Conservation (phyloP, 2,329 filamentous ascomycete species). For the Hypoxylon sp. region DNA sequence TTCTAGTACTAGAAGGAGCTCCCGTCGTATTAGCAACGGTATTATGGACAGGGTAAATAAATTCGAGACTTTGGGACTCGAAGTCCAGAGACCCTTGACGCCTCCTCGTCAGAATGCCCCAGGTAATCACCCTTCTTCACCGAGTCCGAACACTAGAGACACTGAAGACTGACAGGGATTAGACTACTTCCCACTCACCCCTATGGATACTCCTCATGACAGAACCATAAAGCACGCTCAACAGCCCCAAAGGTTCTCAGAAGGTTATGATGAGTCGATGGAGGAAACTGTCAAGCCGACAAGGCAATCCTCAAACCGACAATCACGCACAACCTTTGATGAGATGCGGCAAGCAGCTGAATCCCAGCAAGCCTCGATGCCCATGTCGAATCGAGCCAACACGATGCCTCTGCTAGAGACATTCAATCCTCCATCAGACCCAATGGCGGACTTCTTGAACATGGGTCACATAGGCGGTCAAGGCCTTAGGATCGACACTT, state of each 20-base stretch:
- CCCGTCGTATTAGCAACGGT: conserved; percentile 71
- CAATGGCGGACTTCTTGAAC: conserved; percentile 70
- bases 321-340: conserved; percentile 69
- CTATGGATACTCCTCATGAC: conserved; percentile 73
- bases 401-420: conserved; percentile 59
- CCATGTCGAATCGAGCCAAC: conserved; percentile 70
- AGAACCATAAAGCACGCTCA: conserved; percentile 60
- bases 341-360: conserved; percentile 72
- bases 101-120: conserved; percentile 72
- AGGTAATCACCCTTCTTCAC: conserved; percentile 63
- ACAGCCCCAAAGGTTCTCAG: conserved; percentile 67
- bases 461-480: conserved; percentile 60
- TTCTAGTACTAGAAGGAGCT: conserved; percentile 59
- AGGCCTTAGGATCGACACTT: conserved; percentile 59
- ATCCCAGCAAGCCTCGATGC: conserved; percentile 61
- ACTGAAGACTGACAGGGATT: conserved; percentile 53
- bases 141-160: neutral
- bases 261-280: conserved; percentile 75
- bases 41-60: conserved; percentile 73
- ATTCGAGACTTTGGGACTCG: conserved; percentile 68
- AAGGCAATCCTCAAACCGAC: conserved; percentile 60
- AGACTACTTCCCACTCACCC: conserved; percentile 77
- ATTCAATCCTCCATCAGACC: conserved; percentile 67
- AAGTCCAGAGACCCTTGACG: conserved; percentile 70
- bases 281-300: conserved; percentile 75